Evolutionary conservation across 257 asterid genomes (phyloP), one percentile per base, ranked within the genome.

Genomic region (Solanum etuberosum): DNA sequence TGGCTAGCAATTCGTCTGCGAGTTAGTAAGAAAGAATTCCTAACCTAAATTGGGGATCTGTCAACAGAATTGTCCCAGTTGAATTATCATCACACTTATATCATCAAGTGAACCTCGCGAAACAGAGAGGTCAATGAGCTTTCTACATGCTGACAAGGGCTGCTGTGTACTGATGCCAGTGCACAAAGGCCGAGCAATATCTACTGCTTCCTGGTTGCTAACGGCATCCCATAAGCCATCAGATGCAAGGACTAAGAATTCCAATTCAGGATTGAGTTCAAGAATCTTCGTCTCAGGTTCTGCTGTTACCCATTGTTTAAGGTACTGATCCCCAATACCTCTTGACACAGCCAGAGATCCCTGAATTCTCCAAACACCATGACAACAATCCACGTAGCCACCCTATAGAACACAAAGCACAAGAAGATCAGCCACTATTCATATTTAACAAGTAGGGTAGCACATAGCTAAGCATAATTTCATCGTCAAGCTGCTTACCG

Each of bases 141-240:
- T 92, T 89, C 88, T 93, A 85, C 98, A 96, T 2, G 98, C 98
- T 2, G 91, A 88, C n/a, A 94, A 43, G 1, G 90, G 87, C 83
- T 87, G 89, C 0, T 94, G 94, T 77, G 91, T 89, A 9, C 90
- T 89, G 7, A 83, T 42, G 83, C 89, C 89, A 2, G 89, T 11
- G 82, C 94, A 93, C 23, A 90, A 81, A 9, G 93, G 91, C 2
- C 94, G 94, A 21, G 91, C 94, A 27, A 92, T 85, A 78, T 95
- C 98, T 71, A 94, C 61, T 1, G 98, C 99, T 91, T 96, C 99
- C 77, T 96, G 98, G 87, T 95, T 96, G 87, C 92, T 89, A 67
- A 96, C 98, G 93, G 94, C 95, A 86, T 96, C 99, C 99, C 99
- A 95, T 71, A 96, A 86, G 84, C 99, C 98, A 89, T 96, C 99